Percentiles rank a stretch among this genome's conserved stretches.
Conservation (phyloP, 2,329 filamentous ascomycete species). For the Trichoderma asperellum region DNA sequence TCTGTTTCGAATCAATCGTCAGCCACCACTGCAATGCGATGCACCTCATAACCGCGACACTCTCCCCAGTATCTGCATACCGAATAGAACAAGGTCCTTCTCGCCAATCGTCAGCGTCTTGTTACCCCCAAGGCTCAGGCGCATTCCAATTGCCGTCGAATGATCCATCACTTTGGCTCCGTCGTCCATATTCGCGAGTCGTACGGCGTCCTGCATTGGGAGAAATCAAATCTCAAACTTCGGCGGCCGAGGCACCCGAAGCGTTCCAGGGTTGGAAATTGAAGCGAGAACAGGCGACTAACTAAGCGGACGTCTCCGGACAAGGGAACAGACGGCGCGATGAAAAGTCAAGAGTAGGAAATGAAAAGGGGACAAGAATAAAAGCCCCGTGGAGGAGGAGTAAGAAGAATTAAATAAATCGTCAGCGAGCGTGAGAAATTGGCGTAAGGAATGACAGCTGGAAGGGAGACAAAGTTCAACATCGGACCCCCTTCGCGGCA, state of each 20-base stretch:
- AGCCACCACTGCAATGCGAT: background rate
- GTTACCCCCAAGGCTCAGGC: slow-evolving; percentile 39
- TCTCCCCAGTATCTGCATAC: slow-evolving; percentile 37
- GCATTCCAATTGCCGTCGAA: slow-evolving; percentile 33
- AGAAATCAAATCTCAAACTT: background rate
- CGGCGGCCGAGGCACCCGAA: slow-evolving; percentile 27
- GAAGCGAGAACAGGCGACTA: background rate
- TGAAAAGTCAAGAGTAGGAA: background rate
- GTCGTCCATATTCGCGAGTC: slow-evolving; percentile 18
- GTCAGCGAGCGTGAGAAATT: slow-evolving; percentile 23
- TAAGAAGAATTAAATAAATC: background rate
- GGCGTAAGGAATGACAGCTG: slow-evolving; percentile 17
- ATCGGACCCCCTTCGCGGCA: background rate
- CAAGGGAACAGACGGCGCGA: background rate
- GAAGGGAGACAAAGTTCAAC: background rate
- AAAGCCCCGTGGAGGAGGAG: background rate
- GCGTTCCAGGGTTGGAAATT: slow-evolving; percentile 4
- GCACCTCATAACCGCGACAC: background rate
- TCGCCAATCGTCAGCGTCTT: slow-evolving; percentile 41
- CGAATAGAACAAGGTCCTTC: slow-evolving; percentile 41
- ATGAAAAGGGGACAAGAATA: background rate
- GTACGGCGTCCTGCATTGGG: slow-evolving; percentile 15
- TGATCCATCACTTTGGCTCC: slow-evolving; percentile 33
- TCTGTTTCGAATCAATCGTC: slow-evolving; percentile 5
- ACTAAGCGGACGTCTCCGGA: background rate